Evolutionary conservation across 192 early-diverging fungal genomes (phyloP).

Genomic region (Backusella tuberculispora): DNA sequence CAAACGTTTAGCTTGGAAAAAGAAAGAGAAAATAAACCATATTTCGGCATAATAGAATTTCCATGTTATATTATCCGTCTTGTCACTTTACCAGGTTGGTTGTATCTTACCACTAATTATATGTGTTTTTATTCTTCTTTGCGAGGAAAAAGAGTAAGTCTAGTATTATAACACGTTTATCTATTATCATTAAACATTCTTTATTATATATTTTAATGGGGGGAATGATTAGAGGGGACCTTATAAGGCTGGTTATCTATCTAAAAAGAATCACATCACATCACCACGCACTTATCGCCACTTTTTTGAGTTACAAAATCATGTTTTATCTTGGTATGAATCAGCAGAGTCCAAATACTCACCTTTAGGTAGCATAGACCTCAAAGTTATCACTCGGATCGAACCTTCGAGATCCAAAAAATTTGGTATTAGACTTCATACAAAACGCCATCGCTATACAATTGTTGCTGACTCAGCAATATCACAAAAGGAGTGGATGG

Average conservation of each 20-base stretch:
- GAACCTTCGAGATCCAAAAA: conserved; percentile 42
- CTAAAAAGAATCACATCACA: conserved; percentile 44
- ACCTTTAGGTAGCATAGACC: conserved; percentile 57
- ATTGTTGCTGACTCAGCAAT: conserved; percentile 61
- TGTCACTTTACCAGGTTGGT: conserved; percentile 62
- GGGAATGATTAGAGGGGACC: conserved; percentile 45
- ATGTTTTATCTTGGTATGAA: conserved; percentile 57
- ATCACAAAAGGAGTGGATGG: conserved; percentile 60
- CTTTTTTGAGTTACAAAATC: conserved; percentile 64
- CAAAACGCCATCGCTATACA: conserved; percentile 45
- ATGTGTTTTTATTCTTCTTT: conserved; percentile 67
- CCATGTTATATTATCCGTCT: conserved; percentile 64
- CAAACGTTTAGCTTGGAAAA: not conserved
- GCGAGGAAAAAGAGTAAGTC: conserved; percentile 49
- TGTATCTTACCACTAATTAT: conserved; percentile 63
- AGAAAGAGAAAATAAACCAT: not conserved
- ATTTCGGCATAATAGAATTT: conserved; percentile 49
- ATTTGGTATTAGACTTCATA: conserved; percentile 49
- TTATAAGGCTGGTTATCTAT: conserved; percentile 56
- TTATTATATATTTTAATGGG: not conserved
- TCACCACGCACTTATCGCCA: conserved; percentile 50
- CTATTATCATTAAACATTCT: not conserved
- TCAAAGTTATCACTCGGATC: conserved; percentile 56
- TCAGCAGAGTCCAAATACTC: conserved; percentile 60
- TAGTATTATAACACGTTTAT: not conserved